Conservation (phyloP, 768 basidiomycete species). For the Leucocoprinus sp. region DNA sequence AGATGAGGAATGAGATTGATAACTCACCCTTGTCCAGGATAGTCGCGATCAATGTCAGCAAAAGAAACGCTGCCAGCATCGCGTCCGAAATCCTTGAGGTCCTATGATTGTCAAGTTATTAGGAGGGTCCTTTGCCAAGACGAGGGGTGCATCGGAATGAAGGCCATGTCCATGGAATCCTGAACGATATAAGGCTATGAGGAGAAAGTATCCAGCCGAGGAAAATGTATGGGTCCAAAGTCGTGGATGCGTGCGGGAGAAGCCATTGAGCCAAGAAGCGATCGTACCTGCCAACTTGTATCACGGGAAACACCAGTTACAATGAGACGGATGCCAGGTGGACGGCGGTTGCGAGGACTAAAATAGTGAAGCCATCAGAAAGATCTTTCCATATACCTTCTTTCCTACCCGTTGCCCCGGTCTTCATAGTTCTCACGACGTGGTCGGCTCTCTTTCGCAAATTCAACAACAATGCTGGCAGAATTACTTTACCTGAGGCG, state of each 20-base stretch:
- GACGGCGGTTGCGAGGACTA: constrained; percentile 59
- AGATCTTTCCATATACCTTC: background rate
- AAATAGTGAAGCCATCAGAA: constrained; percentile 2
- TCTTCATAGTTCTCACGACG: constrained; percentile 71
- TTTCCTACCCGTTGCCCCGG: constrained; percentile 47
- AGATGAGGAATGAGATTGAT: background rate
- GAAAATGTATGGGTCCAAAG: constrained; percentile 4
- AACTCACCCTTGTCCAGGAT: constrained; percentile 78
- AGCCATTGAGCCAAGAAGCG: constrained; percentile 12
- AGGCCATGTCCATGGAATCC: constrained; percentile 11
- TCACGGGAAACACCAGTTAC: constrained; percentile 88
- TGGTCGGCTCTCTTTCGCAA: constrained; percentile 87
- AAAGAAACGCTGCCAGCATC: constrained; percentile 90
- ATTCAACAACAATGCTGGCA: constrained; percentile 86
- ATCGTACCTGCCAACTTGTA: constrained; percentile 97
- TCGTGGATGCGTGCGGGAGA: constrained; percentile 11
- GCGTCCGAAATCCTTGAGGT: constrained; percentile 96
- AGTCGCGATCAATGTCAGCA: constrained; percentile 89
- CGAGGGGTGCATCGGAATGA: constrained; percentile 15
- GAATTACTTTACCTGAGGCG: background rate
- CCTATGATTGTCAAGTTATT: constrained; percentile 51
- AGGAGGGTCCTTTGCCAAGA: constrained; percentile 28
- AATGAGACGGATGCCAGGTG: constrained; percentile 74
- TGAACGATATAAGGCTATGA: constrained; percentile 5
- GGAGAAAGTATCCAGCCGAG: constrained; percentile 5